These are phyloP conservation scores for Limtongia smithiae DNA, from an alignment of 805 yeast genomes.

Conservation along the genomic window DNA sequence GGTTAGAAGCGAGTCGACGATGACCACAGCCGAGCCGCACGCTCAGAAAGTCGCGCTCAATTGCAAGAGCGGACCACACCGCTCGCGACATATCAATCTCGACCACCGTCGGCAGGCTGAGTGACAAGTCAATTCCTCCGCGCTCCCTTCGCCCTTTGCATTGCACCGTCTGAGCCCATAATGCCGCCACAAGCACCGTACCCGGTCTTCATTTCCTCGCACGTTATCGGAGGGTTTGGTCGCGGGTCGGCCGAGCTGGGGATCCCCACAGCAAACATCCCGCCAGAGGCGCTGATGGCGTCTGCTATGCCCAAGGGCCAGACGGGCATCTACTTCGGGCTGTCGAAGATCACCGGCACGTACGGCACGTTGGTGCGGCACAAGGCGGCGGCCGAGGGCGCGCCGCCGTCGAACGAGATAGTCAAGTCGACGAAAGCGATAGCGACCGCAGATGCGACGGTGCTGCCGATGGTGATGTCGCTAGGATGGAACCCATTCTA, in stretches of 20 bases:
- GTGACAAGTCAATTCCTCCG: background rate
- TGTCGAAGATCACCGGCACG: slow-evolving; percentile 42
- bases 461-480: slow-evolving; percentile 88
- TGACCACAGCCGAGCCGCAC: too few relatives aligned
- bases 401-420: slow-evolving; percentile 45
- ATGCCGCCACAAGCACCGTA: slow-evolving; percentile 37
- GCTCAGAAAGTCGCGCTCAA: too few relatives aligned
- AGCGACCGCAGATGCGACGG: slow-evolving; percentile 35
- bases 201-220: slow-evolving; percentile 37
- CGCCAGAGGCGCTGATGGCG: slow-evolving; percentile 46
- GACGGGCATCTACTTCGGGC: slow-evolving; percentile 93
- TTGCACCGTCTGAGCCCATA: background rate
- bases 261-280: slow-evolving; percentile 62
- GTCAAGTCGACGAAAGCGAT: slow-evolving; percentile 56
- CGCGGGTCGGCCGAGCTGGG: slow-evolving; percentile 93
- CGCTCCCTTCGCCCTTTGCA: background rate
- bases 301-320: slow-evolving; percentile 42
- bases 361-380: slow-evolving; percentile 20
- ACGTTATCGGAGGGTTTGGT: slow-evolving; percentile 80
- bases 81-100: background rate
- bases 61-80: too few relatives aligned
- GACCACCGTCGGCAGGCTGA: background rate
- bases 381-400: slow-evolving; percentile 3
- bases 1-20: too few relatives aligned
- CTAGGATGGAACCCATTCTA: slow-evolving; percentile 95